Conservation (phyloP, 2,329 filamentous ascomycete genomes). For the Herpotrichia juniperi region DNA sequence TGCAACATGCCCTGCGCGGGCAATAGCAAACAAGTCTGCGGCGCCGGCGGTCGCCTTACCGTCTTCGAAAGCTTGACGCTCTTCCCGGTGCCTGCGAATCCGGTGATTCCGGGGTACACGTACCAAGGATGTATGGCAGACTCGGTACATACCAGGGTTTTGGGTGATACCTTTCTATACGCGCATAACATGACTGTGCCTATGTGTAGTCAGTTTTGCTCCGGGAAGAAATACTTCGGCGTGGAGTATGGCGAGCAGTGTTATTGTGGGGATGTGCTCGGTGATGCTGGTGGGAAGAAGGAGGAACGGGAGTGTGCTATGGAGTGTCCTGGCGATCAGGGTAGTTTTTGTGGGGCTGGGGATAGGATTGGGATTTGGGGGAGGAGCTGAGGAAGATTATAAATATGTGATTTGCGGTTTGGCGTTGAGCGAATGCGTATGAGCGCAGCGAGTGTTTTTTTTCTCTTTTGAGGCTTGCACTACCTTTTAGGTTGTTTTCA, state of each 20-base stretch:
- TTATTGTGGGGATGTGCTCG: constrained; percentile 16
- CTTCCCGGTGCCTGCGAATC: constrained; percentile 14
- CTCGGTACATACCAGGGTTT: constrained; percentile 18
- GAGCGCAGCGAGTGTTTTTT: too few relatives aligned
- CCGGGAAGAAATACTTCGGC: constrained; percentile 11
- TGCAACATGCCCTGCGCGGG: constrained; percentile 29
- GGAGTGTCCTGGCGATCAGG: neutral
- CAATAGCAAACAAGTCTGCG: constrained; percentile 16
- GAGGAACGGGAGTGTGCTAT: neutral
- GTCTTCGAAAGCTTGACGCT: constrained; percentile 21
- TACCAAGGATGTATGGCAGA: constrained; percentile 32
- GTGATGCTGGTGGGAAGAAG: neutral
- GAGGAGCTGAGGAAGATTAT: neutral
- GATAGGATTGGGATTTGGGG: neutral
- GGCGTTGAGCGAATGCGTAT: too few relatives aligned
- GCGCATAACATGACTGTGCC: constrained; percentile 10
- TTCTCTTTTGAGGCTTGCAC: too few relatives aligned
- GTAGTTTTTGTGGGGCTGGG: constrained; percentile 3
- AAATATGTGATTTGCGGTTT: too few relatives aligned
- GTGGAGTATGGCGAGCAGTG: constrained; percentile 11
- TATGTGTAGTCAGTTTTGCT: constrained; percentile 14
- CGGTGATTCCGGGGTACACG: constrained; percentile 17
- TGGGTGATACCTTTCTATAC: constrained; percentile 6
- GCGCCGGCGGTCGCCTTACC: constrained; percentile 21
- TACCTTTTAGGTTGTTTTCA: too few relatives aligned